Percentiles rank a stretch among this genome's conserved stretches.
Evolutionary conservation across 495 filamentous ascomycete species (phyloP).

Genomic region (Aspergillus steynii): DNA sequence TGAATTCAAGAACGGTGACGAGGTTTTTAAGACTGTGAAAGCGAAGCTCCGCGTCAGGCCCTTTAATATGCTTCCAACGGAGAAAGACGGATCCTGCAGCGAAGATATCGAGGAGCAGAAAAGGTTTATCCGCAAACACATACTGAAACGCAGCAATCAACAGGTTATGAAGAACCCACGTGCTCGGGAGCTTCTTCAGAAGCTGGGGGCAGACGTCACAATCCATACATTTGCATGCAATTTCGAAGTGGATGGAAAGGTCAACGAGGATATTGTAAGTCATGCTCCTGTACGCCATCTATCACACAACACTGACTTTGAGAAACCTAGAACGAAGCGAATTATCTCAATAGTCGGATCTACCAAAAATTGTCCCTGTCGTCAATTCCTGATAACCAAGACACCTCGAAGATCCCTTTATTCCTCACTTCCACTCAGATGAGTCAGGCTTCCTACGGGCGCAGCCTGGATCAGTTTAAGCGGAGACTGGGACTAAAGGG

Average conservation of each 20-base stretch:
- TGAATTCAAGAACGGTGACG: too few species aligned
- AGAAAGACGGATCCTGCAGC: neutral
- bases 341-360: neutral
- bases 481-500: neutral
- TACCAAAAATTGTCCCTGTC: neutral
- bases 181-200: neutral
- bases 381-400: neutral
- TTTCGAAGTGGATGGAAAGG: neutral
- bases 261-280: neutral
- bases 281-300: too few species aligned
- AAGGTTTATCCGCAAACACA: neutral
- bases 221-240: conserved; percentile 4
- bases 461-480: neutral
- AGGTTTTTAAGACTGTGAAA: too few species aligned
- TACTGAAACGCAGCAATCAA: neutral
- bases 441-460: neutral
- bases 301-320: too few species aligned
- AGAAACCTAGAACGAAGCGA: neutral
- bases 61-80: neutral
- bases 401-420: neutral
- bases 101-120: neutral
- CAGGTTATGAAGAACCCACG: neutral
- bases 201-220: neutral
- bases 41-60: too few species aligned
- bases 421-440: conserved; percentile 2